phyloP scores from a whole-genome alignment of 2,329 filamentous ascomycete species.

The Talaromyces rugulosus region DNA sequence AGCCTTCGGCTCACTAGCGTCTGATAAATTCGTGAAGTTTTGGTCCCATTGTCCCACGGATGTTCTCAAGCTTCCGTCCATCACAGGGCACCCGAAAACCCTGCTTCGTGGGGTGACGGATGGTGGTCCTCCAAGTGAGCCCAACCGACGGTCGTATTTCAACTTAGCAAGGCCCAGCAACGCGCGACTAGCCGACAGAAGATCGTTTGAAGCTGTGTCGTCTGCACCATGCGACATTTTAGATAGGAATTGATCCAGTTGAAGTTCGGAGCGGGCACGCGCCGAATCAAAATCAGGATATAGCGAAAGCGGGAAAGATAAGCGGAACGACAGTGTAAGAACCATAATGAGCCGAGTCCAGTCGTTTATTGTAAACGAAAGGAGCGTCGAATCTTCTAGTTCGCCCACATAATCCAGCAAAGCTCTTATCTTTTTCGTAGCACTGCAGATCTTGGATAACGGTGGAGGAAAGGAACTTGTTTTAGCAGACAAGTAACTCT shows the following conservation, averaged over 20 bases:
- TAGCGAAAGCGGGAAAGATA: conserved; percentile 5
- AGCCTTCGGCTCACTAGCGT: background rate
- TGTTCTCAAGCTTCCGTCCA: background rate
- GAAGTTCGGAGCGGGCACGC: conserved; percentile 7
- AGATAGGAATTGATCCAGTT: background rate
- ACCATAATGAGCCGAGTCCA: conserved; percentile 8
- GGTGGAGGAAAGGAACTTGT: background rate
- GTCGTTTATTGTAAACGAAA: conserved; percentile 12
- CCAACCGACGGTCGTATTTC: conserved; percentile 9
- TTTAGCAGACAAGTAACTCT: conserved; percentile 2
- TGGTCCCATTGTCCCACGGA: background rate
- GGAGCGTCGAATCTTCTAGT: conserved; percentile 2
- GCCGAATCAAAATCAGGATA: conserved; percentile 3
- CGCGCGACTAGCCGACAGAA: conserved; percentile 5
- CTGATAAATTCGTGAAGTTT: background rate
- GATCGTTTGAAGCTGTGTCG: conserved; percentile 2
- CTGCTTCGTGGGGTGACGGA: background rate
- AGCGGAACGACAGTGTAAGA: conserved; percentile 10
- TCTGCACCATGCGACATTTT: conserved; percentile 9
- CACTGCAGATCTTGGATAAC: background rate
- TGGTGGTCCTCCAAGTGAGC: background rate
- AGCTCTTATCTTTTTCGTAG: conserved; percentile 6
- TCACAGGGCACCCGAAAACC: conserved; percentile 2
- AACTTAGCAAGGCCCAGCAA: conserved; percentile 5
- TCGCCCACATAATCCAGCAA: conserved; percentile 2